These are phyloP conservation scores for Blastomyces parvus DNA, from an alignment of 2,329 filamentous ascomycete genomes.

Conservation along the genomic window DNA sequence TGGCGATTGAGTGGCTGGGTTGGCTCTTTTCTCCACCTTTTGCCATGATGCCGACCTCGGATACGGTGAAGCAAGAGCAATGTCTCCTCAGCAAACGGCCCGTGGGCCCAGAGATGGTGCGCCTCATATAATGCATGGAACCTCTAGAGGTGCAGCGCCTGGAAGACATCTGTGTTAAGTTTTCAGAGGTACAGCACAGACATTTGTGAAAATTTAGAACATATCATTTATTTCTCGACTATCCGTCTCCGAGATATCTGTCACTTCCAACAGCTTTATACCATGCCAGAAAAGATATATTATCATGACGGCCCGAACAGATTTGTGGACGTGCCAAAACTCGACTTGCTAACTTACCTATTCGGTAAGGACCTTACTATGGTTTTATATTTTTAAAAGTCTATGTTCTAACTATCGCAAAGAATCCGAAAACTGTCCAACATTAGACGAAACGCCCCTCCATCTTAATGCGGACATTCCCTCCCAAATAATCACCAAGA, in stretches of 20 bases:
- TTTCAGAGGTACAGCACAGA: neutral
- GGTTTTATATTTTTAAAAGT: neutral
- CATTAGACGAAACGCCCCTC: constrained; percentile 1
- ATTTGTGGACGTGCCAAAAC: constrained; percentile 4
- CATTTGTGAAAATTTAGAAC: neutral
- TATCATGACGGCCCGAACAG: constrained; percentile 5
- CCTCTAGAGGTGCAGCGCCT: neutral
- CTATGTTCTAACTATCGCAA: neutral
- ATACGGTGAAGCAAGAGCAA: neutral
- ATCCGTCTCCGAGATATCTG: neutral
- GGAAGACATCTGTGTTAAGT: neutral
- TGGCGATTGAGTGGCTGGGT: neutral
- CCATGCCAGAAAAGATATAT: constrained; percentile 4
- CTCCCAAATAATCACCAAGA: constrained; percentile 6
- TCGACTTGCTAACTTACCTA: constrained; percentile 1
- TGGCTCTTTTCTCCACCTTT: neutral
- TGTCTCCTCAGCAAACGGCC: neutral
- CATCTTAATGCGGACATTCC: constrained; percentile 2
- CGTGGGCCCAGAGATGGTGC: neutral
- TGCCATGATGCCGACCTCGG: neutral
- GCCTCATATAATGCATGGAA: neutral
- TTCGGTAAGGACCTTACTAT: neutral
- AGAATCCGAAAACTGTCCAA: constrained; percentile 4
- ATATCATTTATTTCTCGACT: neutral
- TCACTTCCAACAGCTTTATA: neutral